Evolutionary conservation across 768 basidiomycete genomes (phyloP).

Genomic region (Hysterangium stoloniferum): DNA sequence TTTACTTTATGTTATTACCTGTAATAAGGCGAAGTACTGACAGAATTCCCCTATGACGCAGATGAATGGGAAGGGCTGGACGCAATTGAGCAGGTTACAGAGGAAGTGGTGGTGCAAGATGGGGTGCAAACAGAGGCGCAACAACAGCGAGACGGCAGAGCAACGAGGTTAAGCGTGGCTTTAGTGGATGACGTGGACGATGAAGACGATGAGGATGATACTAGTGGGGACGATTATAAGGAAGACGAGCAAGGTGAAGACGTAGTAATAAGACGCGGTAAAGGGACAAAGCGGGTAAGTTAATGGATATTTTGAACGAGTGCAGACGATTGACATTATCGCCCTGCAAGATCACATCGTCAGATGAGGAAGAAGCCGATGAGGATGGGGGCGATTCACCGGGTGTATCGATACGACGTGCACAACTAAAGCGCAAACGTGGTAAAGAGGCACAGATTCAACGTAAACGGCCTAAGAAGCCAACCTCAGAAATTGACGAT

Average conservation of each 20-base stretch:
- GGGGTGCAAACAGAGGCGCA: neutral
- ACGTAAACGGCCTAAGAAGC: slow-evolving; percentile 8
- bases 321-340: neutral
- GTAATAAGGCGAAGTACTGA: slow-evolving; percentile 19
- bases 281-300: slow-evolving; percentile 34
- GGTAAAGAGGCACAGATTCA: slow-evolving; percentile 1
- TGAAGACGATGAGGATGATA: slow-evolving; percentile 24
- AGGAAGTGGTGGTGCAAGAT: slow-evolving; percentile 3
- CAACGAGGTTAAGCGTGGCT: slow-evolving; percentile 19
- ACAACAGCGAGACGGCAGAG: neutral
- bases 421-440: slow-evolving; percentile 49
- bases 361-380: slow-evolving; percentile 16
- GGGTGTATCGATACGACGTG: slow-evolving; percentile 13
- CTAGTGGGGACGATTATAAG: slow-evolving; percentile 70
- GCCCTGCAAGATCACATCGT: slow-evolving; percentile 7
- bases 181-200: slow-evolving; percentile 30
- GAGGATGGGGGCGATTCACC: slow-evolving; percentile 6
- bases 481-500: neutral
- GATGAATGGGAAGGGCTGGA: slow-evolving; percentile 70
- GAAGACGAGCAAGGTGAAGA: slow-evolving; percentile 28
- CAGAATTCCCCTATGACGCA: slow-evolving; percentile 25
- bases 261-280: slow-evolving; percentile 28
- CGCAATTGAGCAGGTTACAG: slow-evolving; percentile 37
- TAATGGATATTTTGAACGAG: neutral
- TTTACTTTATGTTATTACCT: slow-evolving; percentile 14